Conservation (phyloP, 768 basidiomycete genomes). For the Suillus discolor region DNA sequence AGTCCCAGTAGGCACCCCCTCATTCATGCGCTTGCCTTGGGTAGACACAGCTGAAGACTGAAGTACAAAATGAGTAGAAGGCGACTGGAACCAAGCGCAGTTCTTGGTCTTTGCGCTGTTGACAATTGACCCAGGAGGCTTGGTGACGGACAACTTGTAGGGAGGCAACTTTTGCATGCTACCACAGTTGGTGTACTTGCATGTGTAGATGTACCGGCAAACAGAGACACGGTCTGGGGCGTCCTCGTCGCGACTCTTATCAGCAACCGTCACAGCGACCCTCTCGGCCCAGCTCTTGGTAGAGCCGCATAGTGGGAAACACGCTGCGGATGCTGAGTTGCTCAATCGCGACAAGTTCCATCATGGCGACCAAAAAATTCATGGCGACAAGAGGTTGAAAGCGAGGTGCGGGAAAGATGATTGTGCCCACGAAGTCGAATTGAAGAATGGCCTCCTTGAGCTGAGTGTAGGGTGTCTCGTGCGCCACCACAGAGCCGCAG, state of each 20-base stretch:
- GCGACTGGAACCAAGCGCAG: too few species aligned
- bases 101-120: too few species aligned
- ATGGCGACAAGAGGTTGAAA: not conserved
- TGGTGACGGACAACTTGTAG: not conserved
- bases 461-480: not conserved
- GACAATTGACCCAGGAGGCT: too few species aligned
- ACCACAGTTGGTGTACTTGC: not conserved
- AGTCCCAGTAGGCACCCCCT: too few species aligned
- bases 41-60: too few species aligned
- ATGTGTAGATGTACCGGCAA: not conserved
- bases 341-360: not conserved
- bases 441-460: not conserved
- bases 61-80: too few species aligned
- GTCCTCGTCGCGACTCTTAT: not conserved
- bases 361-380: not conserved
- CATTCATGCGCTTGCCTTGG: too few species aligned
- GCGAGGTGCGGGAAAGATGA: not conserved
- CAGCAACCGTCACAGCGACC: too few species aligned
- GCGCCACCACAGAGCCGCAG: not conserved
- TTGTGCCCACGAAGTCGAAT: not conserved
- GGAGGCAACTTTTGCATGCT: not conserved
- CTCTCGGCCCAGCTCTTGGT: too few species aligned
- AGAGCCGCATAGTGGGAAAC: not conserved
- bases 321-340: not conserved
- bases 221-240: not conserved